A percentile compares a stretch with the other conserved stretches of the same genome.
phyloP scores from a whole-genome alignment of 208 protist species.

The Leishmania tropica region DNA sequence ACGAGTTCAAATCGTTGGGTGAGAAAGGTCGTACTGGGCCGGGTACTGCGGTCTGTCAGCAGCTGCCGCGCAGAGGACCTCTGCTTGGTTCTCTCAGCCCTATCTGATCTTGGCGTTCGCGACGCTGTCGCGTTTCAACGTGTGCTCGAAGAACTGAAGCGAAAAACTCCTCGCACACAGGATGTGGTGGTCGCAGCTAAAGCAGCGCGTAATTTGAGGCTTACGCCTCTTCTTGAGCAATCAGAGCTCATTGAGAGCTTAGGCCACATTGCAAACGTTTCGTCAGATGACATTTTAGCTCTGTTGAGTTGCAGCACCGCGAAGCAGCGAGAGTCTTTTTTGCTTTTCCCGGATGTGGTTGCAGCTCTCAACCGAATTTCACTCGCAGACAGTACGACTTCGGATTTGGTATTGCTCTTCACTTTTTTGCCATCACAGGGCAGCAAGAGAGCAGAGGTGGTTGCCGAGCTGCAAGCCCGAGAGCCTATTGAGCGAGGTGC shows the following conservation, averaged over 20 bases:
- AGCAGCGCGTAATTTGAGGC: constrained; percentile 17
- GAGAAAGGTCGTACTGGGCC: constrained; percentile 3
- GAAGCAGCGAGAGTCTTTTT: constrained; percentile 16
- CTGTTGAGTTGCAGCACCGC: constrained; percentile 21
- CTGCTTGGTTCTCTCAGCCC: constrained; percentile 10
- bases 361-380: not conserved
- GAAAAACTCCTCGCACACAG: not conserved
- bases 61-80: constrained; percentile 16
- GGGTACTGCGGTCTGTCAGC: not conserved
- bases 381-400: not conserved
- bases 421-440: constrained; percentile 2
- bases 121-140: constrained; percentile 26
- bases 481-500: constrained; percentile 8
- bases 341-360: not conserved
- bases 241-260: constrained; percentile 4
- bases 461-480: constrained; percentile 9
- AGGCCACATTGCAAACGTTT: constrained; percentile 3
- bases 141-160: constrained; percentile 13
- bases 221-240: constrained; percentile 21
- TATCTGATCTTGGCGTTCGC: constrained; percentile 24
- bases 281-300: constrained; percentile 11
- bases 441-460: not conserved
- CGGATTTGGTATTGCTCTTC: constrained; percentile 25
- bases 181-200: constrained; percentile 18
- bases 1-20: constrained; percentile 8